Evolutionary conservation across 106 monocot genomes (phyloP).

Genomic region (Narthecium ossifragum): DNA sequence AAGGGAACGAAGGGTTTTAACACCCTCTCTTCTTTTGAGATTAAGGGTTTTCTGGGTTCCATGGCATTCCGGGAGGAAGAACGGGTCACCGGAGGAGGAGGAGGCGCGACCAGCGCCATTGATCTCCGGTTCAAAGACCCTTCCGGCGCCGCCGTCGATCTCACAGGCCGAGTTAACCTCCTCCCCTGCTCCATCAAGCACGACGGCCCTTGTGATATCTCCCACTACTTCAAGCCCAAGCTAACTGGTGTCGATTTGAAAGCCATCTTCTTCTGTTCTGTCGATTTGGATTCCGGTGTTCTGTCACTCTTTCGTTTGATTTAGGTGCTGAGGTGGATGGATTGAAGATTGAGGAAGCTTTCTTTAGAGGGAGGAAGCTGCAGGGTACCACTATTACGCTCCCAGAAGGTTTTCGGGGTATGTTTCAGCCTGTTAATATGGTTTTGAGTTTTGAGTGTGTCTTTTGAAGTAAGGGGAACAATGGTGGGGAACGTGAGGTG

Average conservation of each 20-base stretch:
- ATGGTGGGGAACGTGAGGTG: no score
- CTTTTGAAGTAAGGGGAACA: no score
- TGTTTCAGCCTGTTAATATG: no score
- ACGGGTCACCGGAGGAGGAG: slow-evolving; percentile 14
- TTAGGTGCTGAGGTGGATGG: slow-evolving; percentile 48
- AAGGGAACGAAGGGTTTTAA: no score
- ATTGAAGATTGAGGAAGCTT: slow-evolving; percentile 48
- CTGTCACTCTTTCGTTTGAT: neutral
- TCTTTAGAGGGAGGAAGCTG: slow-evolving; percentile 69
- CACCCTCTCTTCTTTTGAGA: no score
- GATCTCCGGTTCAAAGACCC: slow-evolving; percentile 13
- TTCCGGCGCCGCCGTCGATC: slow-evolving; percentile 18
- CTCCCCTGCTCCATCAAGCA: slow-evolving; percentile 67
- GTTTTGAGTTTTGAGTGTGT: no score
- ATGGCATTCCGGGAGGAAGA: no score
- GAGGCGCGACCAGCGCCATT: slow-evolving; percentile 15
- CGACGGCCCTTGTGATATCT: slow-evolving; percentile 40
- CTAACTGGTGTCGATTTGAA: slow-evolving; percentile 24
- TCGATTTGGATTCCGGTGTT: neutral
- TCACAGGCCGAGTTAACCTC: slow-evolving; percentile 58
- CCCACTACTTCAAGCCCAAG: slow-evolving; percentile 62
- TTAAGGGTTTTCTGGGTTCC: no score
- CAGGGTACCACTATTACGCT: slow-evolving; percentile 38
- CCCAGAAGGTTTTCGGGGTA: slow-evolving; percentile 51
- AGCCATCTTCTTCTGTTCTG: neutral